These are phyloP conservation scores for Pythium oligandrum DNA, from an alignment of 352 stramenopile genomes.

Conservation along the genomic window DNA sequence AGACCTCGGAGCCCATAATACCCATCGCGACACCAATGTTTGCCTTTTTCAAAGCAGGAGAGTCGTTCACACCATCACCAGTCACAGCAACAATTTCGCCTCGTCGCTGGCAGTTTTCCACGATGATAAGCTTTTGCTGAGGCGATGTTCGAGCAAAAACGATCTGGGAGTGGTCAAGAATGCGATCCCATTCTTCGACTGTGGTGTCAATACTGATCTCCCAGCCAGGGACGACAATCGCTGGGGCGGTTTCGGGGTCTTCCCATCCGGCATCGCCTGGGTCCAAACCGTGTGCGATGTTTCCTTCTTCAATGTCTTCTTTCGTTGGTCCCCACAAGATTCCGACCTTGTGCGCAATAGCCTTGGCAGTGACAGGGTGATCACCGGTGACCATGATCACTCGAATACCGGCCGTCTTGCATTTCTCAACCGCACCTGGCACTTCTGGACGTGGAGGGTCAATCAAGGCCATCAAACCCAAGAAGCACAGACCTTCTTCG, in stretches of 20 bases:
- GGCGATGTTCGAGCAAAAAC: slow-evolving; percentile 95
- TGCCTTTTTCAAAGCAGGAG: slow-evolving; percentile 94
- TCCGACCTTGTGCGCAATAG: slow-evolving; percentile 88
- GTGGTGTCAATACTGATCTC: slow-evolving; percentile 71
- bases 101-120: slow-evolving; percentile 83
- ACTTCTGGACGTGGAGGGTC: slow-evolving; percentile 77
- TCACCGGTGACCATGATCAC: slow-evolving; percentile 86
- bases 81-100: slow-evolving; percentile 93
- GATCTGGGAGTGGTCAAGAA: slow-evolving; percentile 84
- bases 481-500: slow-evolving; percentile 43
- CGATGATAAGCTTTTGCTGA: slow-evolving; percentile 94
- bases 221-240: slow-evolving; percentile 83
- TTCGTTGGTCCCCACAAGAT: slow-evolving; percentile 88
- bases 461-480: slow-evolving; percentile 87
- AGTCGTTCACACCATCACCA: slow-evolving; percentile 98
- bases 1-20: slow-evolving; percentile 95
- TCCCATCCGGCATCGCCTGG: slow-evolving; percentile 68
- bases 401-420: slow-evolving; percentile 66
- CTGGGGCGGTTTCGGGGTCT: slow-evolving; percentile 59
- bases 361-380: slow-evolving; percentile 71
- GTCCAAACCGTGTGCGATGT: slow-evolving; percentile 44
- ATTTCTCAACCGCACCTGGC: slow-evolving; percentile 54
- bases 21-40: slow-evolving; percentile 98
- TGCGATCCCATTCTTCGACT: slow-evolving; percentile 82
- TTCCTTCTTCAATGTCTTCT: slow-evolving; percentile 81